Evolutionary conservation across 805 yeast genomes (phyloP), one percentile per base, ranked within the genome.

Genomic region (Ogataea angusta): DNA sequence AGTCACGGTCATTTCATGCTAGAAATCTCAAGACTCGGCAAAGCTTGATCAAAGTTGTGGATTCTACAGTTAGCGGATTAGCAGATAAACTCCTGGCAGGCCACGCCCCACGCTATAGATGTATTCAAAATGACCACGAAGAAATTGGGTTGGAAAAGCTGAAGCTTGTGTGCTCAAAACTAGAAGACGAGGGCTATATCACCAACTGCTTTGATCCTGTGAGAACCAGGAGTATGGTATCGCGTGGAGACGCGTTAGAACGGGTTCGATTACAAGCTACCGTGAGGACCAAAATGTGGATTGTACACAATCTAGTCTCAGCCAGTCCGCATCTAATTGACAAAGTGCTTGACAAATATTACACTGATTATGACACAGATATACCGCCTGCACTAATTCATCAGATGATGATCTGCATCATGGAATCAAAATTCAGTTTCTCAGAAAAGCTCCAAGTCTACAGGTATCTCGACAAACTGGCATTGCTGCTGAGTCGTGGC

Each of bases 341-440:
- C 33, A 38, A 34, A 4, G 23, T 57, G 18, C 34, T 54, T 0
- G 15, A 40, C 3, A 44, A 49, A 30, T 41, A 48, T 17, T 51
- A 47, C 42, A 19, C 14, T 4, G 58, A 57, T 34, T 60, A 56
- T 38, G 34, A 43, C 3, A 40, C 44, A 9, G 50, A 51, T 18
- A 43, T 58, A 10, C 65, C 65, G 17, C 18, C 50, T 3, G 21
- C 38, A 2, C 34, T 60, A 23, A 36, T 59, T 3, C 62, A 59
- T 29, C 53, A 57, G n/a, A 38, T 47, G 9, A 48, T 56, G 50
- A 37, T 59, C 16, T 59, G 59, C 10, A 18, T 56, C 3, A 39
- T 59, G 14, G 28, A 43, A 5, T 42, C 52, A 10, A 27, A 36
- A 1, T 7, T 45, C 14, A 29, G 23, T 5, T 46, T 52, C 29